Evolutionary conservation across 1,139 yeast genomes (phyloP).

Genomic region (Yamadazyma conglobata): DNA sequence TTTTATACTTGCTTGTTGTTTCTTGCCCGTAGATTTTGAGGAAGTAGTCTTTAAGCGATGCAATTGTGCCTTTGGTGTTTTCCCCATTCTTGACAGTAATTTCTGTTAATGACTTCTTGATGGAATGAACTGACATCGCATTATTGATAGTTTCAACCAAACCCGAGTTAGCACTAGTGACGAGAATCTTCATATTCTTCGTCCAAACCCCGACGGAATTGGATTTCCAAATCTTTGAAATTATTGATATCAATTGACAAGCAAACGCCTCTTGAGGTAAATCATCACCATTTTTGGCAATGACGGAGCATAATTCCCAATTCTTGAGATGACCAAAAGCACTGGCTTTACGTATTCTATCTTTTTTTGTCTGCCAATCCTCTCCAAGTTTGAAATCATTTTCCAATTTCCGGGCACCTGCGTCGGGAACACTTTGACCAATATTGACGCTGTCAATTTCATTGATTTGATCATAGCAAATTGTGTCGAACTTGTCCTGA

Average conservation of each 20-base stretch:
- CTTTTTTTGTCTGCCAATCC: slow-evolving; percentile 84
- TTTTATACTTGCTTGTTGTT: slow-evolving; percentile 47
- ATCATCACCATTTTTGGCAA: slow-evolving; percentile 94
- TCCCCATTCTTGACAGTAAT: slow-evolving; percentile 64
- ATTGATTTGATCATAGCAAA: slow-evolving; percentile 46
- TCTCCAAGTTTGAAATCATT: slow-evolving; percentile 91
- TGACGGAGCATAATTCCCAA: slow-evolving; percentile 94
- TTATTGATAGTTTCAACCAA: slow-evolving; percentile 93
- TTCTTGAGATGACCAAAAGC: slow-evolving; percentile 80
- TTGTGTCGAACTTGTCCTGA: slow-evolving; percentile 58
- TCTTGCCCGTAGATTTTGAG: slow-evolving; percentile 65
- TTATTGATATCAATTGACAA: slow-evolving; percentile 83
- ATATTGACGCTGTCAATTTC: slow-evolving; percentile 34
- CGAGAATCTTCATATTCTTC: slow-evolving; percentile 83
- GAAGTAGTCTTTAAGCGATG: slow-evolving; percentile 76
- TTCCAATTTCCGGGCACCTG: slow-evolving; percentile 88
- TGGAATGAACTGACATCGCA: slow-evolving; percentile 89
- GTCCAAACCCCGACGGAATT: slow-evolving; percentile 78
- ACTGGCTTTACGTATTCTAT: slow-evolving; percentile 72
- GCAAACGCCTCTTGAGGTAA: slow-evolving; percentile 97
- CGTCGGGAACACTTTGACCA: slow-evolving; percentile 30
- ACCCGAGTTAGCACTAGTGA: slow-evolving; percentile 88
- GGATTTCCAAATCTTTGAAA: slow-evolving; percentile 78
- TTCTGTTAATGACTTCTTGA: slow-evolving; percentile 85
- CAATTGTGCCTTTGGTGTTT: slow-evolving; percentile 63